Evolutionary conservation across 2,329 filamentous ascomycete species (phyloP), one percentile per base, ranked within the genome.

Genomic region (Phialophora verrucosa): DNA sequence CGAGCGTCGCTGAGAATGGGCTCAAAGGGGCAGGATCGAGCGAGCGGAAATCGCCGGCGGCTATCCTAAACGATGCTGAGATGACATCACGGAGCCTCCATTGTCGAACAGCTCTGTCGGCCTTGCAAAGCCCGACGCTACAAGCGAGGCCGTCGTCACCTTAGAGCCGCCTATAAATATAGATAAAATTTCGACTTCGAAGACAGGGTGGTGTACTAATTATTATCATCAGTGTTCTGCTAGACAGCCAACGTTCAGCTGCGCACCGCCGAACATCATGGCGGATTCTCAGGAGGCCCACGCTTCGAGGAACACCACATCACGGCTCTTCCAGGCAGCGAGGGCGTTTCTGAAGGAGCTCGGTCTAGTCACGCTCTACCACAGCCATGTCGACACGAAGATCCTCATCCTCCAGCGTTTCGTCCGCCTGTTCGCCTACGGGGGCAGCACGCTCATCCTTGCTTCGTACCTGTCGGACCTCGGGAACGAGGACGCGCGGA

Each of bases 391-490:
- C 31, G 78, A 80, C 62, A 74, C 78, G 31, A 79, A 80, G 65
- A 72, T 79, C 14, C 77, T 80, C 61, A 78, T 77, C 62, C 73
- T 77, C 8, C 78, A 80, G 71, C 78, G 78, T 5, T 80, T 80
- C 68, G 74, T 80, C 65, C 87, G 87, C 62, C 85, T 89, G 77
- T 86, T 89, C 70, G 86, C 87, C n/a, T 89, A 88, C 68, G 87
- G 87, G 56, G 84, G 84, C 62, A 84, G 83, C 23, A 84, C 86
- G 0, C 80, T 90, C 53, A 85, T 88, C 59, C 80, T 90, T 53
- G 87, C 85, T 11, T 83, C 87, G 17, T 89, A 88, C 73, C 83
- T 90, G 59, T 82, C 84, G 6, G 81, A 83, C 23, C 76, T 89
- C 12, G 76, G 78, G 0, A 83, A 88, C 62, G 80, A 85, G 0